phyloP scores from a whole-genome alignment of 345 rosid species.

The Eucalyptus albens region DNA sequence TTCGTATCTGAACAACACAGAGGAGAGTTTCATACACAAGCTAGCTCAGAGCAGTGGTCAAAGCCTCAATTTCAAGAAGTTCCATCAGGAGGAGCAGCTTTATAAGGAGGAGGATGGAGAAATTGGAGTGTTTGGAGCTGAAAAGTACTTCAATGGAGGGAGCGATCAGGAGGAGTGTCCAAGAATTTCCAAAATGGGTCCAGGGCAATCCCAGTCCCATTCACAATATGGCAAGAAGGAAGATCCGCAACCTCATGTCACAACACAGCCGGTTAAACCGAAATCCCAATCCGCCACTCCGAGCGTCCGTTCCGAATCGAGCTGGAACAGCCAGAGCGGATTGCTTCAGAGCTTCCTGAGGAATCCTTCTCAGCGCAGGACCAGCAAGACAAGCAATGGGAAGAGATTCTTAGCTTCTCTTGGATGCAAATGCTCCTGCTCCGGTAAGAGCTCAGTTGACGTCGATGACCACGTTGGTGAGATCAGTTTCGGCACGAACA shows the following conservation, averaged over 20 bases:
- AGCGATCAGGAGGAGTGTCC: constrained; percentile 27
- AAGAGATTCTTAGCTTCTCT: constrained; percentile 49
- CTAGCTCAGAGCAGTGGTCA: constrained; percentile 1
- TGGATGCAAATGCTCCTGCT: constrained; percentile 53
- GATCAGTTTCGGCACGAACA: constrained; percentile 15
- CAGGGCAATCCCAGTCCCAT: neutral
- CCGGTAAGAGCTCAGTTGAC: constrained; percentile 6
- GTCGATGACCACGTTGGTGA: constrained; percentile 20
- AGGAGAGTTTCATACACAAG: constrained; percentile 19
- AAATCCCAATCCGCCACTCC: constrained; percentile 22
- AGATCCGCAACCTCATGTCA: neutral
- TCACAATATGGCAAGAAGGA: neutral
- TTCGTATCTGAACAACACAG: constrained; percentile 26
- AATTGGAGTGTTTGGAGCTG: constrained; percentile 77
- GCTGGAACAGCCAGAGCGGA: constrained; percentile 52
- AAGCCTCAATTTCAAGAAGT: neutral
- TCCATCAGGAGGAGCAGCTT: neutral
- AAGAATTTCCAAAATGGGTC: neutral
- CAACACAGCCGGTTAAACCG: neutral
- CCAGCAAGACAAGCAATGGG: constrained; percentile 1
- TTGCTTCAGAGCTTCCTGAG: constrained; percentile 9
- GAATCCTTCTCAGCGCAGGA: neutral
- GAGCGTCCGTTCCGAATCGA: constrained; percentile 39
- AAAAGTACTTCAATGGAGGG: constrained; percentile 65
- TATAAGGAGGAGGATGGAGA: constrained; percentile 45